phyloP scores from a whole-genome alignment of 2,329 filamentous ascomycete species.

The Scedosporium boydii region DNA sequence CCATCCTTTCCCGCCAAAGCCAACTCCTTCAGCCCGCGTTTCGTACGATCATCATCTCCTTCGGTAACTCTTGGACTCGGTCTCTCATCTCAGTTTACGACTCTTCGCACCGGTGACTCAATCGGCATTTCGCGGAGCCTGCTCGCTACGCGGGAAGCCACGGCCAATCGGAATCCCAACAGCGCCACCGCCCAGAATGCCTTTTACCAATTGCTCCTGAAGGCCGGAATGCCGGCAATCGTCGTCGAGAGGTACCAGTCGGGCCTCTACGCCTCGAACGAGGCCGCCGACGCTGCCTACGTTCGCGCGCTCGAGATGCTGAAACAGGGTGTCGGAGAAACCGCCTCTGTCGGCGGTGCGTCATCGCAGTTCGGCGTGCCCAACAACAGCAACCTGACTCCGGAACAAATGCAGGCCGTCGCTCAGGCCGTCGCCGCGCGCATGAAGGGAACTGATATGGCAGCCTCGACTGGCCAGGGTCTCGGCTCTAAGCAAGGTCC shows the following conservation, averaged over 20 bases:
- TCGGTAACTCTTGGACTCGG: background rate
- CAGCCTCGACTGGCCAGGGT: constrained; percentile 40
- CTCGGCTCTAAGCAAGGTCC: constrained; percentile 71
- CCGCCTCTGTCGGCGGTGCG: constrained; percentile 1
- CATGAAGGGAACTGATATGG: constrained; percentile 56
- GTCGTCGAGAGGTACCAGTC: constrained; percentile 84
- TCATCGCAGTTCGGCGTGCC: constrained; percentile 17
- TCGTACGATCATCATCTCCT: background rate
- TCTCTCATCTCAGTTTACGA: constrained; percentile 12
- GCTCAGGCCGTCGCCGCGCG: constrained; percentile 74
- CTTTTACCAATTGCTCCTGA: constrained; percentile 85
- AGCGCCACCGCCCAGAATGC: constrained; percentile 85
- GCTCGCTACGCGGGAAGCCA: constrained; percentile 78
- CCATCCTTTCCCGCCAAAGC: constrained; percentile 1
- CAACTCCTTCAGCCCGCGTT: constrained; percentile 2
- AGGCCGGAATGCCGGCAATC: constrained; percentile 89
- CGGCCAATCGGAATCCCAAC: constrained; percentile 82
- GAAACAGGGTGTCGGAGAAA: constrained; percentile 4
- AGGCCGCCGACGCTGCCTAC: constrained; percentile 70
- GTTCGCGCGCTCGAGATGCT: constrained; percentile 23
- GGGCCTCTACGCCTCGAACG: constrained; percentile 73
- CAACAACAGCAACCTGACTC: constrained; percentile 34
- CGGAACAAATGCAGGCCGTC: constrained; percentile 64
- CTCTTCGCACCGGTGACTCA: constrained; percentile 23
- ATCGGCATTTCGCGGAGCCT: constrained; percentile 50